Conservation (phyloP, 345 rosid species). For the Balakata baccata region DNA sequence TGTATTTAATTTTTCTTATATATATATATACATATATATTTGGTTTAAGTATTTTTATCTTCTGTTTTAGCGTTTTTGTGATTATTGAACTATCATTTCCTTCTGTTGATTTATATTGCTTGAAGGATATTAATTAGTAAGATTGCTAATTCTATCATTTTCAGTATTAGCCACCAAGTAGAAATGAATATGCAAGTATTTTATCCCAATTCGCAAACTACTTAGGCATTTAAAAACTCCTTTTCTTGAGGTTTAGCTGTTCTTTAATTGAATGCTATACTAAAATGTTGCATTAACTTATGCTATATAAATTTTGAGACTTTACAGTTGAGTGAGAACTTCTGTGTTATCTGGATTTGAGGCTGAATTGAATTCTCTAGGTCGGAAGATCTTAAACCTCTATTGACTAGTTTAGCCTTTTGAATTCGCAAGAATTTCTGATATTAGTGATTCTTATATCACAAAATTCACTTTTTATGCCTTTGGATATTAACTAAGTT, state of each 20-base stretch:
- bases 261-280: background rate
- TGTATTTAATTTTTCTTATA: background rate
- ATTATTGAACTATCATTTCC: background rate
- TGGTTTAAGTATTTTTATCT: background rate
- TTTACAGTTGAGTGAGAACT: background rate
- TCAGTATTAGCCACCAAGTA: background rate
- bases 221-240: background rate
- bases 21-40: no score
- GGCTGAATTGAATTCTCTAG: background rate
- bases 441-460: background rate
- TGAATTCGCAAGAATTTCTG: background rate
- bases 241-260: slow-evolving; percentile 1
- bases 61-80: background rate
- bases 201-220: background rate
- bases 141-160: slow-evolving; percentile 10
- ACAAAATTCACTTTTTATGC: background rate
- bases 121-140: background rate
- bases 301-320: background rate
- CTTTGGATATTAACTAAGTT: background rate
- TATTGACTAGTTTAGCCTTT: background rate
- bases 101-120: background rate
- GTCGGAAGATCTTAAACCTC: background rate
- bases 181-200: background rate
- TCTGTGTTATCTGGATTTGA: background rate
- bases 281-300: background rate